These are phyloP conservation scores for Dunaliella sp. DNA, from an alignment of 139 green algal species.

Conservation along the genomic window DNA sequence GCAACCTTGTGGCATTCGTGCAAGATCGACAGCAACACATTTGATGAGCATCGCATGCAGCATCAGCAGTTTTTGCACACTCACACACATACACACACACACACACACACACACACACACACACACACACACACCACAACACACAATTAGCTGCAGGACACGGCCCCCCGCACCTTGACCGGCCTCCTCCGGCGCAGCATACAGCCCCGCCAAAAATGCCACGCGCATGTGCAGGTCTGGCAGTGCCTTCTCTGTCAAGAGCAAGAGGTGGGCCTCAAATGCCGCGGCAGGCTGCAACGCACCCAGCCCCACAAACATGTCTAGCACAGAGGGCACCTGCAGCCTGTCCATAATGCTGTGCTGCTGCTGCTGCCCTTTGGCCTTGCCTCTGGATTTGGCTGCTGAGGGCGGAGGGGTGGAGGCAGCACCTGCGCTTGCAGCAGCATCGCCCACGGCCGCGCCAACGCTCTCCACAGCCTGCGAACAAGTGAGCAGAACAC, in stretches of 20 bases:
- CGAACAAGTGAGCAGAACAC: too few relatives aligned
- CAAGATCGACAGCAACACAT: too few relatives aligned
- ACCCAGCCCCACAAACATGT: conserved; percentile 6
- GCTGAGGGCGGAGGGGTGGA: background rate
- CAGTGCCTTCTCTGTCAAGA: background rate
- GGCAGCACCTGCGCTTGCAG: background rate
- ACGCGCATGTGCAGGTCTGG: background rate
- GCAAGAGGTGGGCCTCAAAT: conserved; percentile 7
- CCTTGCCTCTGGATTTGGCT: background rate
- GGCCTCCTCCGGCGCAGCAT: background rate
- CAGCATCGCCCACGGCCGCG: too few relatives aligned
- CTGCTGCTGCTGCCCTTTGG: background rate
- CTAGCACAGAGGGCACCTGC: background rate
- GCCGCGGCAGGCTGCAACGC: background rate
- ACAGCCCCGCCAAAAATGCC: conserved; percentile 22
- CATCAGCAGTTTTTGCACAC: too few relatives aligned
- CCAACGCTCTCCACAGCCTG: too few relatives aligned
- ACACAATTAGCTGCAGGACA: too few relatives aligned
- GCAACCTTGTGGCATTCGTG: too few relatives aligned
- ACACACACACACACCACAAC: too few relatives aligned
- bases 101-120: too few relatives aligned
- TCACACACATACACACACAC: too few relatives aligned
- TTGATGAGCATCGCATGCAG: too few relatives aligned
- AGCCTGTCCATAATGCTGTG: background rate
- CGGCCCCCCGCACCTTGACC: background rate